phyloP scores from a whole-genome alignment of 305 asterid genomes.

The Ilex paraguariensis region DNA sequence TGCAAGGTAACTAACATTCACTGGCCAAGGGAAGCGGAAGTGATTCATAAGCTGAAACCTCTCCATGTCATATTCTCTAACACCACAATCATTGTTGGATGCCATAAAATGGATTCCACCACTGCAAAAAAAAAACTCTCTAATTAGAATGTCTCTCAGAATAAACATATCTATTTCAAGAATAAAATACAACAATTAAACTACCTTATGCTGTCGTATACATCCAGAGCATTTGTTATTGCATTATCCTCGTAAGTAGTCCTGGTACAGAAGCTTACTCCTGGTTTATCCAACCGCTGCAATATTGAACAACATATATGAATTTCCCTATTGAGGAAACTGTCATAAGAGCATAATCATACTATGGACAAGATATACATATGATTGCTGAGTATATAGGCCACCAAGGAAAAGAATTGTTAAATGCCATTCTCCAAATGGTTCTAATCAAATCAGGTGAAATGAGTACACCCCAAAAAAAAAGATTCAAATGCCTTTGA shows the following conservation, averaged over 20 bases:
- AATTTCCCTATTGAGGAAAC: neutral
- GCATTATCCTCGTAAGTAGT: constrained; percentile 61
- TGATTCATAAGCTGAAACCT: constrained; percentile 62
- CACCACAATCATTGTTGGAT: constrained; percentile 61
- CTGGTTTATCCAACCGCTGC: constrained; percentile 62
- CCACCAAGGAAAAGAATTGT: no score
- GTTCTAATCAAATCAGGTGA: no score
- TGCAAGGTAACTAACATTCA: constrained; percentile 40
- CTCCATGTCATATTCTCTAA: constrained; percentile 70
- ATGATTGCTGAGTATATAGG: no score
- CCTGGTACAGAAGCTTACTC: constrained; percentile 75
- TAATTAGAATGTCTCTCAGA: neutral
- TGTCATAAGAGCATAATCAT: no score
- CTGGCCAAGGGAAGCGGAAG: constrained; percentile 76
- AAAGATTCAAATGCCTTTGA: no score
- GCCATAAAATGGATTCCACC: constrained; percentile 54
- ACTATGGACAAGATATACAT: no score
- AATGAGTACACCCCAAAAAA: no score
- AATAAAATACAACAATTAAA: neutral
- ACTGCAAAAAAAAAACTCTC: constrained; percentile 29
- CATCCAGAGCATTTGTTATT: constrained; percentile 66
- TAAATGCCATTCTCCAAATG: no score
- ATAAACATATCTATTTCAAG: no score
- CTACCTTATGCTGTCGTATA: constrained; percentile 51
- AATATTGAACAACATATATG: constrained; percentile 16